Evolutionary conservation across 306 rosid species (phyloP), one percentile per base, ranked within the genome.

Genomic region (Oxytropis ochrocephala): DNA sequence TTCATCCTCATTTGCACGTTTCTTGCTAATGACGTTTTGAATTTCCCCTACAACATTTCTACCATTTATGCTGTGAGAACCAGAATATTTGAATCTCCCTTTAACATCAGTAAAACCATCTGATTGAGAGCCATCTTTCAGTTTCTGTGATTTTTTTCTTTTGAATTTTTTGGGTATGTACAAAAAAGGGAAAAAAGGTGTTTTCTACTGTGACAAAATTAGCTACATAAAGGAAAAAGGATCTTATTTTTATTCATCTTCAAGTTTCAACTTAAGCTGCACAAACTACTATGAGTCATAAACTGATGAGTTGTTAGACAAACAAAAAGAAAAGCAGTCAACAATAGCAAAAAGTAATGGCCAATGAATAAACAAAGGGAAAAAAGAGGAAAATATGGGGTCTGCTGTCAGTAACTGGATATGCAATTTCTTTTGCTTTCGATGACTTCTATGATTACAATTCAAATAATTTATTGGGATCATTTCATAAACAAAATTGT

Each of bases 361-460:
- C 77, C 39, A 63, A 64, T 52, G 56, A 38, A 33, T 68, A 35
- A 74, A 74, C 42, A 73, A 61, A 69, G 76, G n/a, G 19, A 73
- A 73, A 73, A 58, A 53, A 19, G 24, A 13, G 53, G 11, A 66
- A 80, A 77, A 72, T 70, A 78, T 65, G 73, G 79, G 80, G 74
- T 81, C 75, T 65, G 71, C 70, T 75, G 84, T 80, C 87, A 84
- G 79, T 79, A 86, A 75, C 74, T 71, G 81, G 84, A 79, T 81
- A 73, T 78, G 66, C 43, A 50, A 67, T 81, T 77, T 57, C 46
- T 18, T 76, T 77, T 79, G 80, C 89, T 87, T 84, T 89, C 79
- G 81, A 80, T 87, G 95, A 81, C 87, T 87, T 85, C 84, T 80
- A 85, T 89, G 95, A 82, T 84, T 82, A 74, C 76, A 64, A 50